phyloP scores from a whole-genome alignment of 2,329 filamentous ascomycete species.

The Teratosphaeria epicoccoides region DNA sequence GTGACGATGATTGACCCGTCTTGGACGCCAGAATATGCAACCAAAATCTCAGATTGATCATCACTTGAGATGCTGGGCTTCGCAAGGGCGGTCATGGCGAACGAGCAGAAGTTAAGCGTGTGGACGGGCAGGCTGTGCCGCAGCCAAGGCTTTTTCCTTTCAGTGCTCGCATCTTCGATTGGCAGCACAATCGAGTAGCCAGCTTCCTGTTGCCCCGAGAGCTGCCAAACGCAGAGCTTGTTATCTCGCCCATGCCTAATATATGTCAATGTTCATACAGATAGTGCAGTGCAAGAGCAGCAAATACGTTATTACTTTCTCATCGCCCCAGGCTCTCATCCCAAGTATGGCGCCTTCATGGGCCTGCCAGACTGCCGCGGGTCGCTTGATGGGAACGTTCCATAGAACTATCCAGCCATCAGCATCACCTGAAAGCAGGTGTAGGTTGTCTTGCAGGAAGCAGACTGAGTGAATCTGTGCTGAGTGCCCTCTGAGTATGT shows the following conservation, averaged over 20 bases:
- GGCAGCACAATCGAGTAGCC: slow-evolving; percentile 59
- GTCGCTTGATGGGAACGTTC: slow-evolving; percentile 71
- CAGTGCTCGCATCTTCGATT: slow-evolving; percentile 46
- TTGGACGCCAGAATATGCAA: slow-evolving; percentile 60
- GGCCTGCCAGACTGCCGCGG: slow-evolving; percentile 75
- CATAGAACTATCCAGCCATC: slow-evolving; percentile 83
- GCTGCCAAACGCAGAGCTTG: slow-evolving; percentile 73
- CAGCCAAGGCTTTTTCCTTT: slow-evolving; percentile 65
- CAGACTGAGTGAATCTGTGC: slow-evolving; percentile 66
- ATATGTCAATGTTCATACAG: background rate
- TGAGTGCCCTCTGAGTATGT: slow-evolving; percentile 76
- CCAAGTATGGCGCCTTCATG: slow-evolving; percentile 70
- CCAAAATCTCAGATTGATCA: slow-evolving; percentile 29
- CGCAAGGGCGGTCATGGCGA: slow-evolving; percentile 35
- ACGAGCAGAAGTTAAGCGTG: slow-evolving; percentile 89
- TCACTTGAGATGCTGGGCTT: background rate
- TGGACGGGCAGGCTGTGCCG: slow-evolving; percentile 76
- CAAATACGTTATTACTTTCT: slow-evolving; percentile 72
- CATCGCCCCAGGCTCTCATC: slow-evolving; percentile 57
- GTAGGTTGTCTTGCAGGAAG: slow-evolving; percentile 63
- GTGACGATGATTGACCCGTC: slow-evolving; percentile 65
- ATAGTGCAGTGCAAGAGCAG: background rate
- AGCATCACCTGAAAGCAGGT: slow-evolving; percentile 76
- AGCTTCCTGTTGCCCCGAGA: slow-evolving; percentile 50
- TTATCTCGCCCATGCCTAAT: slow-evolving; percentile 81